These are phyloP conservation scores for Aspergillus flavus DNA, from an alignment of 2,329 filamentous ascomycete species.

Conservation along the genomic window DNA sequence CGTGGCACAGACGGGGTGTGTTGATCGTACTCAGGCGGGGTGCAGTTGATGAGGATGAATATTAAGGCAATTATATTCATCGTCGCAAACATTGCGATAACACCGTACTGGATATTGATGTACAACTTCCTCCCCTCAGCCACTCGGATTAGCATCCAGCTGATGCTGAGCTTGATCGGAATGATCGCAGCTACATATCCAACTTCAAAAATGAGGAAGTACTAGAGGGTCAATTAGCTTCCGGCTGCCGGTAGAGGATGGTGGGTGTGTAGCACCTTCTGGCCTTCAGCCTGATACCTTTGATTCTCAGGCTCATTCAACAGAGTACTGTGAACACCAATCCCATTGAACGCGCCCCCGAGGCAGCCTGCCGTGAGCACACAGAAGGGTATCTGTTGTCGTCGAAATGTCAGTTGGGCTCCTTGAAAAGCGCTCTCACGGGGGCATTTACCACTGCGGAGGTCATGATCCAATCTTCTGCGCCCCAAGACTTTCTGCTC, in stretches of 20 bases:
- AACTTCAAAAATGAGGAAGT: slow-evolving; percentile 31
- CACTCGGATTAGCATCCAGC: slow-evolving; percentile 29
- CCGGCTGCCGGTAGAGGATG: neutral
- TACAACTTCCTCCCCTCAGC: slow-evolving; percentile 26
- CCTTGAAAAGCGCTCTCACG: too few species aligned
- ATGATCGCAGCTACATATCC: slow-evolving; percentile 31
- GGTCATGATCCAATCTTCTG: slow-evolving; percentile 30
- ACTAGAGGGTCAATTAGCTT: slow-evolving; percentile 10
- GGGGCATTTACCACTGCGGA: slow-evolving; percentile 20
- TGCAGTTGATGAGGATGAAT: slow-evolving; percentile 28
- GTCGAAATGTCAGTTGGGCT: slow-evolving; percentile 1
- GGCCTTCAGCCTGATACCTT: slow-evolving; percentile 20
- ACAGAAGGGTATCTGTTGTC: slow-evolving; percentile 20
- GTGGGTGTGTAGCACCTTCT: slow-evolving; percentile 17
- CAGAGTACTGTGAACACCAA: slow-evolving; percentile 18
- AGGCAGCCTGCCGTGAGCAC: slow-evolving; percentile 23
- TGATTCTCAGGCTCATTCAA: slow-evolving; percentile 20
- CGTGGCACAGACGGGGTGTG: neutral
- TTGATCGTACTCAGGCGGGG: slow-evolving; percentile 21
- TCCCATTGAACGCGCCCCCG: slow-evolving; percentile 29
- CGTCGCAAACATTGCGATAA: slow-evolving; percentile 21
- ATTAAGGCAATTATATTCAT: slow-evolving; percentile 29
- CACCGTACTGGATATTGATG: slow-evolving; percentile 23
- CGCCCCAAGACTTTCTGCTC: slow-evolving; percentile 22
- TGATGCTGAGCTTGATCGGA: slow-evolving; percentile 31